Evolutionary conservation across 768 basidiomycete species (phyloP).

Genomic region (Rhizopogon rudus): DNA sequence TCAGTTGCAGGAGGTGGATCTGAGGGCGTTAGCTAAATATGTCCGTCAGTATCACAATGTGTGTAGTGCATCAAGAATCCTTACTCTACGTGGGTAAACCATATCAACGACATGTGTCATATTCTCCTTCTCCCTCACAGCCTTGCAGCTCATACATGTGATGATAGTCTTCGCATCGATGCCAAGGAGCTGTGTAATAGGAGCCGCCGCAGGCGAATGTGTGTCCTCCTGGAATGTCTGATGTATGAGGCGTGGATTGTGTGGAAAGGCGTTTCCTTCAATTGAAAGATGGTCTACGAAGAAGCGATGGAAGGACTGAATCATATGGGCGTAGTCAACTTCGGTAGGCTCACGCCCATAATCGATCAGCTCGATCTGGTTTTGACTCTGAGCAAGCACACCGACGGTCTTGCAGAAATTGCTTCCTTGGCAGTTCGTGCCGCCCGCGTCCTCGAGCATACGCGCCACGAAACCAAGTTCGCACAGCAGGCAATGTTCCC

Average conservation of each 20-base stretch:
- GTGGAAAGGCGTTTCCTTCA: constrained; percentile 62
- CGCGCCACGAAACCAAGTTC: constrained; percentile 91
- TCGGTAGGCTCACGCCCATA: constrained; percentile 72
- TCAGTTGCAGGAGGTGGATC: constrained; percentile 37
- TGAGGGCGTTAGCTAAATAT: constrained; percentile 28
- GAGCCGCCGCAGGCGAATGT: constrained; percentile 47
- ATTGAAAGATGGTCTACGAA: constrained; percentile 78
- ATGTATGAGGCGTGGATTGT: constrained; percentile 51
- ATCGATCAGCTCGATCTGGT: constrained; percentile 87
- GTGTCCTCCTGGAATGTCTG: constrained; percentile 20
- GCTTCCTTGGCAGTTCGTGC: constrained; percentile 92
- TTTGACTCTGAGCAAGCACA: constrained; percentile 83
- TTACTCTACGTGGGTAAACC: constrained; percentile 79
- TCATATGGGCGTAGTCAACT: constrained; percentile 80
- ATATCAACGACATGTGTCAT: constrained; percentile 83
- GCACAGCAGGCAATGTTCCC: constrained; percentile 92
- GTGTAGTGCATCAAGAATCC: constrained; percentile 6
- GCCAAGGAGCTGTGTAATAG: constrained; percentile 83
- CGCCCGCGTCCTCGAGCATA: constrained; percentile 94
- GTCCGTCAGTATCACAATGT: neutral
- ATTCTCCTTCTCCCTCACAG: constrained; percentile 67
- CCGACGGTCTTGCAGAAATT: constrained; percentile 96
- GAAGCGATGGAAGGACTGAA: constrained; percentile 94
- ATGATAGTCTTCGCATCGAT: constrained; percentile 73
- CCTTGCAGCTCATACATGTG: constrained; percentile 71